These are phyloP conservation scores for Botrytis fragariae DNA, from an alignment of 2,329 filamentous ascomycete species.

Conservation along the genomic window DNA sequence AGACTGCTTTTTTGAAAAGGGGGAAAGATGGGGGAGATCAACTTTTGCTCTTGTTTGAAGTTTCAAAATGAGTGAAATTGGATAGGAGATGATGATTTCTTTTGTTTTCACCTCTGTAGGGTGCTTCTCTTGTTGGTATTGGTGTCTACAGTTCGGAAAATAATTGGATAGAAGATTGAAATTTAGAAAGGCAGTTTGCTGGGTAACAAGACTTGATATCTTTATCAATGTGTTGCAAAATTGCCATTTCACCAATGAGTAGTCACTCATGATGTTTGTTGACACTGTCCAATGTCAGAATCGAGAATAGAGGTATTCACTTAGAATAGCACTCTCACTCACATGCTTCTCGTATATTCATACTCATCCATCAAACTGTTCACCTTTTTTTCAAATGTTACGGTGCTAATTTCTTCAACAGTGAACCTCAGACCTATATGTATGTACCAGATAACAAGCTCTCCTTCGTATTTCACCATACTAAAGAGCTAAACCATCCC, in stretches of 20 bases:
- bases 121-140: background rate
- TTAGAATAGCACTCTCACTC: background rate
- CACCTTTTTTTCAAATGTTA: too few relatives aligned
- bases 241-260: background rate
- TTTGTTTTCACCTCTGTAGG: background rate
- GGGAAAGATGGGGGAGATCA: constrained; percentile 48
- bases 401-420: background rate
- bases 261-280: background rate
- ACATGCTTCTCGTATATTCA: too few relatives aligned
- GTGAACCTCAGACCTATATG: constrained; percentile 22
- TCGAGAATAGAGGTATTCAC: too few relatives aligned
- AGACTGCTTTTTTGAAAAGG: constrained; percentile 42
- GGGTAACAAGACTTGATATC: background rate
- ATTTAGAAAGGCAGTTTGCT: too few relatives aligned
- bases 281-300: background rate
- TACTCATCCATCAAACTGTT: background rate
- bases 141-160: background rate
- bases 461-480: background rate
- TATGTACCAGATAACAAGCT: background rate
- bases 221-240: too few relatives aligned
- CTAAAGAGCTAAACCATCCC: background rate
- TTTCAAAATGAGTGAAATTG: background rate
- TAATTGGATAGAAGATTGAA: background rate
- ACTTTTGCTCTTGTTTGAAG: constrained; percentile 39
- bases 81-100: background rate